Base-by-base conservation (phyloP, 2,329 filamentous ascomycete species). In the Penicillium sumatraense region DNA sequence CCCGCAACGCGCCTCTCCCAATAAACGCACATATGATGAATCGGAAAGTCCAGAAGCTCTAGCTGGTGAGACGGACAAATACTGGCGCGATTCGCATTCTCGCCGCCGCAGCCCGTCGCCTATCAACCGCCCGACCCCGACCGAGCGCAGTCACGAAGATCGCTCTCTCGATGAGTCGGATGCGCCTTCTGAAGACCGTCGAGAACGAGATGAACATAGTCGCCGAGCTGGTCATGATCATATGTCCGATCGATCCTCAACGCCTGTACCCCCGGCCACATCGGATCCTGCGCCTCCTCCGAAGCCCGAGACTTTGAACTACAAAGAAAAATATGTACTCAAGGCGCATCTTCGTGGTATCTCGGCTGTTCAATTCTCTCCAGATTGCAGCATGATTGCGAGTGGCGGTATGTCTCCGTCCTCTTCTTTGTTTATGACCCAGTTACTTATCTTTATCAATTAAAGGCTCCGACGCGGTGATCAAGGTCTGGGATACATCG, bases 341-440 rank as follows among this genome's bases (percentile, higher is more conserved):
- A 84, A 82, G 57, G 93, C 92, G 2, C 93, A 98, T 76, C 82
- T 84, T 47, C 86, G 88, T 57, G 87, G 90, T 20, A 86, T 98
- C 1, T 89, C 93, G 2, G 87, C 91, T 51, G 91, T 96, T 46
- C 89, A 90, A 65, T 96, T 97, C 75, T 97, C 93, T 1, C 95
- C 93, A 0, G 89, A 97, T 75, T 91, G 92, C 5, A 84, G 85
- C 27, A 95, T 90, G 86, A 90, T 99, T 62, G 95, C 95, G 18
- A 95, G 89, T 59, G 89, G 89, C 49, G 96, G 82, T 84, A 75
- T 65, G 80, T 70, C 40, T 52, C 14, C 13, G 26, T 47, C 38
- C 29, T 5, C n/a, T 5, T 10, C 4, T 5, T 2, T 16, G 29
- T 7, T 4, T 9, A 18, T 18, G 3, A 8, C 16, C 23, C 23